Base-by-base conservation (phyloP, 2,329 filamentous ascomycete genomes). In the Aspergillus carbonarius region DNA sequence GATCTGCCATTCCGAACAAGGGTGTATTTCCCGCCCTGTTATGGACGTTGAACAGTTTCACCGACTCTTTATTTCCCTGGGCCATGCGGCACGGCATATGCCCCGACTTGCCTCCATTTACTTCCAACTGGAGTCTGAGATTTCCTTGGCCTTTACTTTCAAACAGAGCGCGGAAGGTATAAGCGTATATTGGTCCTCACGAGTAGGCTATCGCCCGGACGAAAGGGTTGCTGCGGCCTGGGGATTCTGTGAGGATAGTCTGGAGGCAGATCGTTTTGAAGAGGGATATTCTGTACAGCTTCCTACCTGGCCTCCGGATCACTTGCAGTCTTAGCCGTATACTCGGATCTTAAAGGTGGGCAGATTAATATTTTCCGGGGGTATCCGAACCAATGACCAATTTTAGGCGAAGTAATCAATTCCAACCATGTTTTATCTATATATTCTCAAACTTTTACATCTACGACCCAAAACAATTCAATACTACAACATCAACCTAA, bases 21-120 rank as follows among this genome's bases (percentile, higher is more conserved):
- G n/a, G 13, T 12, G 9, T 32, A 9, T 32, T 8, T 10, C 30
- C 9, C 30, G 30, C 8, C 30, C 8, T 10, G 9, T 32, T 9
- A 32, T 32, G 30, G 30, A 32, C 3, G 4, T 32, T 32, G 57
- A 55, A 25, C 27, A 49, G 12, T 59, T 59, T 46, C 57, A 59
- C n/a, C 57, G 51, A 2, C 51, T 55, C 9, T 59, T 55, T 30
- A 54, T 55, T 4, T 59, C 57, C 7, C 37, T 59, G 15, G 57
- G 57, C 17, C 46, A 55, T 17, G 57, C 51, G 5, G 44, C 44
- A 35, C 52, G 20, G 18, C 51, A 20, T 3, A 59, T 55, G 51
- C 57, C 51, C 13, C 44, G 34, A 2, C 35, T 55, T 4, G 37
- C 15, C 4, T 17, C 15, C 37, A 15, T 17, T 17, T 5, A 17